Conservation (phyloP, 2,329 filamentous ascomycete genomes). For the Fusarium mexicanum region DNA sequence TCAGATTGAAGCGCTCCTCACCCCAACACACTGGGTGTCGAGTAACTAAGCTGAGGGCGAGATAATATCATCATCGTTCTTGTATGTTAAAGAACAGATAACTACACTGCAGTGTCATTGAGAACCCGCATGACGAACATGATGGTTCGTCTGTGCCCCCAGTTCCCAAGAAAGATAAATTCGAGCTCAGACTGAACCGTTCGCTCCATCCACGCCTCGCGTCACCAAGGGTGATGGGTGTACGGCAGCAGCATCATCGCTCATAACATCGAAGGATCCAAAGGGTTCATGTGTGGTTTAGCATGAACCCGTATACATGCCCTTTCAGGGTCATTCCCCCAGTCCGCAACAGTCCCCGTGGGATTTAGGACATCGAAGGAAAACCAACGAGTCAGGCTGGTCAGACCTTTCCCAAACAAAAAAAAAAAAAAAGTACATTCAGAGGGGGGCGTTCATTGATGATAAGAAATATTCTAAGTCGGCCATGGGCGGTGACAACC, state of each 20-base stretch:
- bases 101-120: not conserved
- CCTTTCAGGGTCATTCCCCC: not conserved
- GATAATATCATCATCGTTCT: not conserved
- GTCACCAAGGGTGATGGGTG: not conserved
- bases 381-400: not conserved
- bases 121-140: not conserved
- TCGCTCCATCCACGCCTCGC: not conserved
- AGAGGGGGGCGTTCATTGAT: fast-evolving
- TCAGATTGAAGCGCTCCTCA: not conserved
- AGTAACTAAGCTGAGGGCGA: not conserved
- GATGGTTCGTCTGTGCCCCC: not conserved
- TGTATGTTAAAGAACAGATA: not conserved
- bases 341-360: fast-evolving
- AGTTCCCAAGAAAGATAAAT: not conserved
- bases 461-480: not conserved
- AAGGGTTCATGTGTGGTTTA: fast-evolving
- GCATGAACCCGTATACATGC: fast-evolving
- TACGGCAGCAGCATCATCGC: not conserved
- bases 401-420: not conserved
- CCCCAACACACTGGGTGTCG: not conserved
- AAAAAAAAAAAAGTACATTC: not conserved
- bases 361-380: fast-evolving
- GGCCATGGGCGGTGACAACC: fast-evolving
- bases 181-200: not conserved
- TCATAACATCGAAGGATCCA: not conserved